Evolutionary conservation across 75 land plant species (phyloP).

Genomic region (Picea glauca): DNA sequence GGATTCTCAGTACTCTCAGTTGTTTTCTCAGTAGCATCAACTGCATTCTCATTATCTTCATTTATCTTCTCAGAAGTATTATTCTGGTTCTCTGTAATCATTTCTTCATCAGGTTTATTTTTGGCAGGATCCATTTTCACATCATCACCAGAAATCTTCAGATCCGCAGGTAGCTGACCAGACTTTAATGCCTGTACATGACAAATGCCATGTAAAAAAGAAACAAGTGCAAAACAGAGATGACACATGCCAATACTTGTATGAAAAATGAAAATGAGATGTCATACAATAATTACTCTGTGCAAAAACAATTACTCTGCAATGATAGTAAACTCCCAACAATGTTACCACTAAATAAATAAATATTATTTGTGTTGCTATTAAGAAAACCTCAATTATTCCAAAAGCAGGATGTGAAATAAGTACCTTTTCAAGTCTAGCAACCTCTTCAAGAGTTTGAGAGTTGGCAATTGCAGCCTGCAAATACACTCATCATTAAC

Average conservation of each 20-base stretch:
- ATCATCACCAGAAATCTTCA: constrained; percentile 35
- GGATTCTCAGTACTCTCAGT: neutral
- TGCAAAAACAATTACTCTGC: neutral
- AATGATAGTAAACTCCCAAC: constrained; percentile 4
- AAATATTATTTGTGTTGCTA: neutral
- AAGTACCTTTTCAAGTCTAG: constrained; percentile 84
- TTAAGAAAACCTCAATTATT: neutral
- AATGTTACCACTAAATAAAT: neutral
- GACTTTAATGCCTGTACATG: constrained; percentile 61
- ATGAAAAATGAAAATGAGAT: neutral
- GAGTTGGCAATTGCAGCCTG: constrained; percentile 97
- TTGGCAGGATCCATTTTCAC: constrained; percentile 3
- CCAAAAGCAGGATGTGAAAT: neutral
- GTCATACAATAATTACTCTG: neutral
- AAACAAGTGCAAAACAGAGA: neutral
- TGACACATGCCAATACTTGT: neutral
- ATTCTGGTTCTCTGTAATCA: neutral
- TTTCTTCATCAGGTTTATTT: neutral
- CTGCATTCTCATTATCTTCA: neutral
- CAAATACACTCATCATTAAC: constrained; percentile 16
- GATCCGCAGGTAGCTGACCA: constrained; percentile 85
- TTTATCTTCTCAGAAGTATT: neutral
- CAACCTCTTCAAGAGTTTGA: constrained; percentile 94
- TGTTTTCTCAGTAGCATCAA: constrained; percentile 2
- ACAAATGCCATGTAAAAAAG: constrained; percentile 1